Base-by-base conservation (phyloP, 169 alveolate species). In the Plasmodium knowlesi region DNA sequence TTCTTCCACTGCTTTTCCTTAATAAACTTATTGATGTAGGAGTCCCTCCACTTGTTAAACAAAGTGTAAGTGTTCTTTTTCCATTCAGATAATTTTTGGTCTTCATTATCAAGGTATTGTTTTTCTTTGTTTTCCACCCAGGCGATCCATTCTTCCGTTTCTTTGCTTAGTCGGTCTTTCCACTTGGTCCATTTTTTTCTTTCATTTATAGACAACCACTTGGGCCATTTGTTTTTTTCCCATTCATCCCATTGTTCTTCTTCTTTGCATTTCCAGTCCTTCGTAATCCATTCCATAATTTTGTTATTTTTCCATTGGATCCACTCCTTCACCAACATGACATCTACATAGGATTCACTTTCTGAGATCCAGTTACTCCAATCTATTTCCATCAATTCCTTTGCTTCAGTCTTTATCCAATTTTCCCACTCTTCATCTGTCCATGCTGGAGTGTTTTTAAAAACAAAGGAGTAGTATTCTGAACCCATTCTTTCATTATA, bases 321-420 rank as follows among this genome's bases (percentile, higher is more conserved):
- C 83, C 83, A 74, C 5, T 74, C 41, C 28, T 30, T 74, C 37
- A 34, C n/a, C 25, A 74, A 30, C 83, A 37, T 12, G 25, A 25
- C 25, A 46, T 74, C 46, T 74, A 74, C 28, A 28, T 74, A 22
- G 46, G 37, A 74, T 9, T 74, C 83, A 74, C 46, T 74, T 28
- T 74, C 46, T 16, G 37, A 9, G 10, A 74, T 10, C 32, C 32
- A 74, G 25, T 74, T 19, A 34, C 8, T 46, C 83, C 83, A 74
- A 16, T 74, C 61, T 3, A 30, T 19, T 74, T 74, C 61, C 28
- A 74, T 30, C 10, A 74, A 28, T 34, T 74, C 57, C 22, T 74
- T 74, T 74, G 83, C 83, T 74, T 74, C 83, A 8, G 83, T n/a
- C 22, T 2, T 74, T 19, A 74, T 30, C 83, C 83, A 74, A 5